These are phyloP conservation scores for Styphnolobium japonicum DNA, from an alignment of 306 rosid genomes.

Conservation along the genomic window DNA sequence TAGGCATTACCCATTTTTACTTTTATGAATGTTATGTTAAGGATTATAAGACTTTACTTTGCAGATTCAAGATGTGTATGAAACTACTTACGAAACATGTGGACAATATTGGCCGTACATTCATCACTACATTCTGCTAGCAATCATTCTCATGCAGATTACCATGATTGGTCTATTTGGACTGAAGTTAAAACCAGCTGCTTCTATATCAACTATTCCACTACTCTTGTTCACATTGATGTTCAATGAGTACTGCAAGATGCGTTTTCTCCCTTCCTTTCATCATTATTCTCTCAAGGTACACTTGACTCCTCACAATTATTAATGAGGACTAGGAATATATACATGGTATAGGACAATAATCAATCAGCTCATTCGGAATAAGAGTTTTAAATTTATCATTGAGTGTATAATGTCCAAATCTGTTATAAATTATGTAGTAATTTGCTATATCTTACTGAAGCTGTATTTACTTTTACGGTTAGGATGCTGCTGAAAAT, in stretches of 20 bases:
- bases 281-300: slow-evolving; percentile 65
- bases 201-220: slow-evolving; percentile 76
- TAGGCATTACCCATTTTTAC: background rate
- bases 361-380: background rate
- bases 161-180: slow-evolving; percentile 94
- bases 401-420: background rate
- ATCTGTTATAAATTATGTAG: background rate
- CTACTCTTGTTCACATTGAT: slow-evolving; percentile 61
- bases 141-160: slow-evolving; percentile 81
- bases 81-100: slow-evolving; percentile 69
- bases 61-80: slow-evolving; percentile 88
- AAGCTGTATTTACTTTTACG: background rate
- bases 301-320: background rate
- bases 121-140: slow-evolving; percentile 72
- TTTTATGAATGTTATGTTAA: slow-evolving; percentile 8
- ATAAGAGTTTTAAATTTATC: background rate
- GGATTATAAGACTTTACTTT: background rate
- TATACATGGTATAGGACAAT: background rate
- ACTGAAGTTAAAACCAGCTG: slow-evolving; percentile 80
- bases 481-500: slow-evolving; percentile 70
- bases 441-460: background rate
- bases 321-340: background rate
- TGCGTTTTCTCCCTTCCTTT: slow-evolving; percentile 84
- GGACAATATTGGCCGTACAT: slow-evolving; percentile 90
- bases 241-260: slow-evolving; percentile 88